A percentile compares a stretch with the other conserved stretches of the same genome.
Evolutionary conservation across 2,329 filamentous ascomycete species (phyloP).

Genomic region (Plenodomus biglobosus): DNA sequence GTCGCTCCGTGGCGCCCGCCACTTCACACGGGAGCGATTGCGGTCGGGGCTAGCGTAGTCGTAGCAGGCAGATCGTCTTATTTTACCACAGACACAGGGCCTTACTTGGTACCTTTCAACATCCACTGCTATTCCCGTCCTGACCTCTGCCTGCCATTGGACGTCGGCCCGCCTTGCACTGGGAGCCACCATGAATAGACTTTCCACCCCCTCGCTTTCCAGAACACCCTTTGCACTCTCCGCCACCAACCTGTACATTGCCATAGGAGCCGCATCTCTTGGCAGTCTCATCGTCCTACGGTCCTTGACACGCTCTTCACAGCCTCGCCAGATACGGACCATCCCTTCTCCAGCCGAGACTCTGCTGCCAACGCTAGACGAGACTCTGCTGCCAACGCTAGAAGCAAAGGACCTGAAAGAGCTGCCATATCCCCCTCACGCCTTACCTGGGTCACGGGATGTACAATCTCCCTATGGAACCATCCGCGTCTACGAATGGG

Average conservation of each 20-base stretch:
- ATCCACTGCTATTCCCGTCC: conserved; percentile 24
- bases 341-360: conserved; percentile 35
- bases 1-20: neutral
- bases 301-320: conserved; percentile 22
- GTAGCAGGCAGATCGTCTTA: conserved; percentile 17
- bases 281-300: conserved; percentile 27
- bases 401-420: conserved; percentile 25
- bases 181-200: conserved; percentile 9
- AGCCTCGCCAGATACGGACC: conserved; percentile 12
- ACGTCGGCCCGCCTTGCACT: conserved; percentile 14
- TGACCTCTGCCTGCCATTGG: conserved; percentile 20
- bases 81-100: conserved; percentile 20
- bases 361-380: conserved; percentile 28
- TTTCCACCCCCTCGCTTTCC: conserved; percentile 14
- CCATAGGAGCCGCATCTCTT: conserved; percentile 30
- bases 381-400: conserved; percentile 29
- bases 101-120: conserved; percentile 8
- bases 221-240: conserved; percentile 20
- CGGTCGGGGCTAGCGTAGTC: conserved; percentile 11
- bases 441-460: conserved; percentile 68
- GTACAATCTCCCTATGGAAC: conserved; percentile 70
- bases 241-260: conserved; percentile 19
- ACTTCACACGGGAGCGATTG: neutral
- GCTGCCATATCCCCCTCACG: conserved; percentile 66
- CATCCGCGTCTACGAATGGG: conserved; percentile 78